Conservation (phyloP, 139 green algal species). For the Zygnema cylindricum region DNA sequence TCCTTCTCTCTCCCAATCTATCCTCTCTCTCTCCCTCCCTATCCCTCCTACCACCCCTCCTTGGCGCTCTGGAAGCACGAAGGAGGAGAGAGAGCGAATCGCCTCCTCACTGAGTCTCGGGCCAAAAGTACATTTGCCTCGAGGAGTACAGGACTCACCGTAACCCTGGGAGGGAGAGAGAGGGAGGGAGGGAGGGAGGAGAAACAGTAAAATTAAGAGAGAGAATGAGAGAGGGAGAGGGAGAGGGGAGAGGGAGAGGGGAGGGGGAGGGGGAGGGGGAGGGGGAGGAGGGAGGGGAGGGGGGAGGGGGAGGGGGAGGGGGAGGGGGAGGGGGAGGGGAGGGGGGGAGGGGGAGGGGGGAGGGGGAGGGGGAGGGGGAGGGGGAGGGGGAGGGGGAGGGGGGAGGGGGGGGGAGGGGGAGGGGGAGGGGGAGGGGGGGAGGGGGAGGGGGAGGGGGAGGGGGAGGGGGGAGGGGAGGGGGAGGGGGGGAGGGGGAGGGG, state of each 20-base stretch:
- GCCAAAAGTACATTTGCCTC: slow-evolving; percentile 83
- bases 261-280: not conserved
- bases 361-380: not conserved
- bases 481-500: slow-evolving; percentile 1
- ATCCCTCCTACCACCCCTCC: slow-evolving; percentile 60
- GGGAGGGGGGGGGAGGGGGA: not conserved
- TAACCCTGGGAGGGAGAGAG: slow-evolving; percentile 66
- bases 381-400: not conserved
- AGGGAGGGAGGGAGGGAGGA: not conserved
- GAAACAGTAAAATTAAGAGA: not conserved
- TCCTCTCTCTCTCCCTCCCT: not conserved
- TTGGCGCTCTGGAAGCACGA: slow-evolving; percentile 70
- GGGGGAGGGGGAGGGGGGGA: slow-evolving; percentile 16
- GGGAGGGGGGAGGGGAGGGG: not conserved
- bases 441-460: not conserved
- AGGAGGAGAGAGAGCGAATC: slow-evolving; percentile 69
- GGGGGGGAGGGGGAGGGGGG: not conserved
- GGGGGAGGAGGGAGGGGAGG: not conserved
- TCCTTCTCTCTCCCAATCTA: no score
- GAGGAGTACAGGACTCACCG: slow-evolving; percentile 76
- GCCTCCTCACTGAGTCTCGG: slow-evolving; percentile 75
- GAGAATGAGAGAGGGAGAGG: slow-evolving; percentile 8
- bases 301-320: slow-evolving; percentile 5
- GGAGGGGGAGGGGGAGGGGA: not conserved
- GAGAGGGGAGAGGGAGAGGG: slow-evolving; percentile 21